Evolutionary conservation across 2,329 filamentous ascomycete genomes (phyloP).

Genomic region (Bipolaris sorokiniana): DNA sequence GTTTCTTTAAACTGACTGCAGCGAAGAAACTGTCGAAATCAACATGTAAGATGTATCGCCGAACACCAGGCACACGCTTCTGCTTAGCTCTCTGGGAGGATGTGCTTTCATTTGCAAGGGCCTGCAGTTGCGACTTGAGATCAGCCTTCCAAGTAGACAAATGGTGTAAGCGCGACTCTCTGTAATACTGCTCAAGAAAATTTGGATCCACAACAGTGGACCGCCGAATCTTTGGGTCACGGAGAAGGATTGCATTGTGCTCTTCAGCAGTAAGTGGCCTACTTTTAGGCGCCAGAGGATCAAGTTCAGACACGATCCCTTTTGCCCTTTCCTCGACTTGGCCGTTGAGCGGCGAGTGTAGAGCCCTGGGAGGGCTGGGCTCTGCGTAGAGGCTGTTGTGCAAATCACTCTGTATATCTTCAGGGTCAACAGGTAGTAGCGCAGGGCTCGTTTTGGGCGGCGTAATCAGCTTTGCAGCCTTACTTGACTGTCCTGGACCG

Average conservation of each 20-base stretch:
- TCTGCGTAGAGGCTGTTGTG: constrained; percentile 35
- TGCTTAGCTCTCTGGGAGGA: constrained; percentile 57
- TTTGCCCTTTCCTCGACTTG: constrained; percentile 13
- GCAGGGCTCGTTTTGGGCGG: constrained; percentile 42
- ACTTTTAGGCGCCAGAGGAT: constrained; percentile 4
- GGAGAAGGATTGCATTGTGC: constrained; percentile 83
- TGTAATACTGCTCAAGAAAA: constrained; percentile 93
- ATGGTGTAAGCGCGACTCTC: constrained; percentile 92
- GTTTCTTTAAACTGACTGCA: constrained; percentile 81
- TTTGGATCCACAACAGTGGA: constrained; percentile 91
- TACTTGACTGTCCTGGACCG: constrained; percentile 5
- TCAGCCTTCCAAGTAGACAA: constrained; percentile 96
- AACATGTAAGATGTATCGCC: constrained; percentile 89
- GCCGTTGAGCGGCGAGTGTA: constrained; percentile 1
- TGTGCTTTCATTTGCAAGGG: constrained; percentile 72
- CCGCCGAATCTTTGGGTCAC: constrained; percentile 84
- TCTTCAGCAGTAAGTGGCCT: constrained; percentile 79
- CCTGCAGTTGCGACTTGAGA: constrained; percentile 86
- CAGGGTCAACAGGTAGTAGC: constrained; percentile 12
- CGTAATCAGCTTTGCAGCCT: constrained; percentile 29
- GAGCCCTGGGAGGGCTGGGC: constrained; percentile 22
- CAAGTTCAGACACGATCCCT: constrained; percentile 1
- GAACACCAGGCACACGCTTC: constrained; percentile 65
- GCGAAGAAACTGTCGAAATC: constrained; percentile 99
- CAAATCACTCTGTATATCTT: constrained; percentile 18